Conservation (phyloP, 177 flowering plant species). For the Vitis hybrid region DNA sequence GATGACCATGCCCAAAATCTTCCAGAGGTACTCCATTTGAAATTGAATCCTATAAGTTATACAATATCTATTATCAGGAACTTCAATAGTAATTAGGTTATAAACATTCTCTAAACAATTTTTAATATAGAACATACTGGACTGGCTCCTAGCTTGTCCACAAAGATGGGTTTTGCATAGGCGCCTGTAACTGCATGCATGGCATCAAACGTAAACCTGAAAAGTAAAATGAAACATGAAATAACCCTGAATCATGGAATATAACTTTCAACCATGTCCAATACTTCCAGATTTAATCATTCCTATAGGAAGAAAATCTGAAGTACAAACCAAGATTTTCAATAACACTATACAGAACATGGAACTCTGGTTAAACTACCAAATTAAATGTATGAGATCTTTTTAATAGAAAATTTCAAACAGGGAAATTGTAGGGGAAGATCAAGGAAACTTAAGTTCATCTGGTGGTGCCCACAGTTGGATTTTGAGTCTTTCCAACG, state of each 20-base stretch:
- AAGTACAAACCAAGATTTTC: too few relatives aligned
- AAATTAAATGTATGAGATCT: too few relatives aligned
- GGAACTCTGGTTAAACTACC: too few relatives aligned
- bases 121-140: conserved; percentile 43
- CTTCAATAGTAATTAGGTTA: neutral
- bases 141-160: conserved; percentile 79
- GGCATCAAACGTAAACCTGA: conserved; percentile 94
- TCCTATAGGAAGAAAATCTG: too few relatives aligned
- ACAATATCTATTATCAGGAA: conserved; percentile 24
- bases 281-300: too few relatives aligned
- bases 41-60: conserved; percentile 72
- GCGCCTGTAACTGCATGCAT: conserved; percentile 99
- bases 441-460: too few relatives aligned
- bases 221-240: conserved; percentile 12
- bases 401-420: too few relatives aligned
- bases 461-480: too few relatives aligned
- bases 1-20: conserved; percentile 99
- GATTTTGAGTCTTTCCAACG: too few relatives aligned
- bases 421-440: too few relatives aligned
- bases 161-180: conserved; percentile 97
- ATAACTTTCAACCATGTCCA: neutral
- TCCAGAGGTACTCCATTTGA: conserved; percentile 88
- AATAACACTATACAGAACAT: too few relatives aligned
- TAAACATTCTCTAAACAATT: neutral
- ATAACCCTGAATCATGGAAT: neutral